Evolutionary conservation across 2,329 filamentous ascomycete genomes (phyloP).

Genomic region (Aspergillus pseudotamarii): DNA sequence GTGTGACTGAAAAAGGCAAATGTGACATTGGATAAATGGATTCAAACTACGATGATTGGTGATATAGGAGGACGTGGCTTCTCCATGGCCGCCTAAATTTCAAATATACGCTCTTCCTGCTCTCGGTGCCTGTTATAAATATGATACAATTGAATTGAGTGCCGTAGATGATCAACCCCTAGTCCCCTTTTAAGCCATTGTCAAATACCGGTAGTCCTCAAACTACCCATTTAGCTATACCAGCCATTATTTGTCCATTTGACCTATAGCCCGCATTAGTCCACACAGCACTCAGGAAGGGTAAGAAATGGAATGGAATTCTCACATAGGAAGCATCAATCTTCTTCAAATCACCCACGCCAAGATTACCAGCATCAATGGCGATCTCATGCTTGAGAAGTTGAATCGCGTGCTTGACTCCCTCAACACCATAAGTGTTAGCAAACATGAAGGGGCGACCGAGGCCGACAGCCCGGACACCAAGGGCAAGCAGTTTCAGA

Average conservation of each 20-base stretch:
- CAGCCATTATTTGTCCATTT: conserved; percentile 14
- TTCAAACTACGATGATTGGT: too few species aligned
- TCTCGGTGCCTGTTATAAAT: not conserved
- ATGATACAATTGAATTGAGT: not conserved
- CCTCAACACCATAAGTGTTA: conserved; percentile 25
- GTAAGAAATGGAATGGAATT: accelerated
- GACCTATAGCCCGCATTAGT: not conserved
- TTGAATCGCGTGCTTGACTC: conserved; percentile 14
- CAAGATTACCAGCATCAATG: conserved; percentile 14
- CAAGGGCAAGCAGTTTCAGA: conserved; percentile 56
- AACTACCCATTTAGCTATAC: conserved; percentile 1
- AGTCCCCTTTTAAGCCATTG: not conserved
- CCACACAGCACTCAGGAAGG: too few species aligned
- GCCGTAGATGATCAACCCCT: not conserved
- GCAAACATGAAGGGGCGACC: conserved; percentile 36
- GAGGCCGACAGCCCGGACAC: conserved; percentile 55
- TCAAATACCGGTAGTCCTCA: not conserved
- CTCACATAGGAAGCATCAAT: conserved; percentile 16
- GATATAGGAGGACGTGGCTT: too few species aligned
- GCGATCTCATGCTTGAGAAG: conserved; percentile 17
- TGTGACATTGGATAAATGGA: too few species aligned
- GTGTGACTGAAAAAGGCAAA: too few species aligned
- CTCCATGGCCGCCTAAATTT: too few species aligned
- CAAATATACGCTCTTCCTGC: too few species aligned
- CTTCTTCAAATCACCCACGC: conserved; percentile 10